Evolutionary conservation across 352 stramenopile genomes (phyloP).

Genomic region (Pythium pectinolyticum): DNA sequence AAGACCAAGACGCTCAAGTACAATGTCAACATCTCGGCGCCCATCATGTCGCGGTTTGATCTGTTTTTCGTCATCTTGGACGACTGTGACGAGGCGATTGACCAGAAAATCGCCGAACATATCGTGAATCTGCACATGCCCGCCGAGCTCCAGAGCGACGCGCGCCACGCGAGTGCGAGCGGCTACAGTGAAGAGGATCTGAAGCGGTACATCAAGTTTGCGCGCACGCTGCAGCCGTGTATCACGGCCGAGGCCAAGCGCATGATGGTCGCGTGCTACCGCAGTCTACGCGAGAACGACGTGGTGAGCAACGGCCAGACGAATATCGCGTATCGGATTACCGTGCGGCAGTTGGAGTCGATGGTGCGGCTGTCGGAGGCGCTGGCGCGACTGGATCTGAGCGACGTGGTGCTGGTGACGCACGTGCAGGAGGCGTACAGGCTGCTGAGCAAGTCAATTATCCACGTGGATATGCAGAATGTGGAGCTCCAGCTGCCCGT

Average conservation of each 20-base stretch:
- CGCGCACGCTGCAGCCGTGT: slow-evolving; percentile 65
- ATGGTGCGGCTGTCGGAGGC: slow-evolving; percentile 98
- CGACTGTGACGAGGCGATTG: slow-evolving; percentile 94
- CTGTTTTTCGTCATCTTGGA: slow-evolving; percentile 99
- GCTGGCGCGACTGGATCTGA: slow-evolving; percentile 94
- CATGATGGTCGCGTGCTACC: slow-evolving; percentile 98
- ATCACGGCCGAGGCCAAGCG: slow-evolving; percentile 79
- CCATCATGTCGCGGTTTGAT: slow-evolving; percentile 99
- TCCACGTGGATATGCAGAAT: slow-evolving; percentile 98
- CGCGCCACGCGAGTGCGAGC: neutral
- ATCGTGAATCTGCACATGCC: slow-evolving; percentile 97
- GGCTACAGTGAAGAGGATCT: slow-evolving; percentile 85
- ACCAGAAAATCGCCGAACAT: slow-evolving; percentile 96
- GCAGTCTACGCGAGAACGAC: slow-evolving; percentile 95
- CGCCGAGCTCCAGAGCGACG: slow-evolving; percentile 43
- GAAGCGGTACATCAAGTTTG: slow-evolving; percentile 95
- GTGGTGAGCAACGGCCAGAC: slow-evolving; percentile 90
- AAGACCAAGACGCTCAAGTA: slow-evolving; percentile 90
- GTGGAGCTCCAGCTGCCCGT: slow-evolving; percentile 89
- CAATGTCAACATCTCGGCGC: slow-evolving; percentile 91
- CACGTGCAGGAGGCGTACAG: slow-evolving; percentile 97
- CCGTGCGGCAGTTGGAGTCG: slow-evolving; percentile 97
- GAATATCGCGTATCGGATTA: slow-evolving; percentile 98
- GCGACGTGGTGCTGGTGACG: slow-evolving; percentile 85
- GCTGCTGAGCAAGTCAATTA: slow-evolving; percentile 98